Percentiles rank a stretch among this genome's conserved stretches.
These are phyloP conservation scores for Coniferiporia sulphurascens DNA, from an alignment of 1,284 basidiomycete genomes.

Conservation along the genomic window DNA sequence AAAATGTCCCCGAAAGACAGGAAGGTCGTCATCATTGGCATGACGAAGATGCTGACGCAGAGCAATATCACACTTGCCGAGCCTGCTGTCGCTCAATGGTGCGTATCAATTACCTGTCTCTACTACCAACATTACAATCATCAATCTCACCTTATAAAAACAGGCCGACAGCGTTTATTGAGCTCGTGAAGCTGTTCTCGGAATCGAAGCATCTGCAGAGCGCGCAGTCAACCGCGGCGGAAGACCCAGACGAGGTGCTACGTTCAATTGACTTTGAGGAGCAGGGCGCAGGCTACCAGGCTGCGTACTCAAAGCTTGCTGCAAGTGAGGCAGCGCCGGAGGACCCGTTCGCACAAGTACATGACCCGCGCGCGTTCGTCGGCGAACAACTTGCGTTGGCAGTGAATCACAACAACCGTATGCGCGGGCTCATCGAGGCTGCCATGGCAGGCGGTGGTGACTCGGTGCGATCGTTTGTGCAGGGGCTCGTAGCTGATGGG, in stretches of 20 bases:
- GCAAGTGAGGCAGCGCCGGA: constrained; percentile 58
- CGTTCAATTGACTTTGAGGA: constrained; percentile 88
- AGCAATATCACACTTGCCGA: constrained; percentile 63
- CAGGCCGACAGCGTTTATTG: constrained; percentile 68
- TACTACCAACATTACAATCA: background rate
- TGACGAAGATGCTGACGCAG: constrained; percentile 76
- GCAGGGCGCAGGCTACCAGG: constrained; percentile 87
- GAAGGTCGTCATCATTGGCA: constrained; percentile 81
- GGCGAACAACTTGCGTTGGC: constrained; percentile 39
- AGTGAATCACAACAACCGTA: constrained; percentile 17
- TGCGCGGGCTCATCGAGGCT: background rate
- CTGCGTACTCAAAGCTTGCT: constrained; percentile 86
- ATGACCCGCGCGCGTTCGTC: constrained; percentile 50
- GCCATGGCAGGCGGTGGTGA: background rate
- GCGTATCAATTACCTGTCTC: constrained; percentile 23
- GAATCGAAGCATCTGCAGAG: constrained; percentile 65
- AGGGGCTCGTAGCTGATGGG: constrained; percentile 36
- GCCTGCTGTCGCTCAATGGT: constrained; percentile 70
- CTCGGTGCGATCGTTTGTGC: constrained; percentile 25
- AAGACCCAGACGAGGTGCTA: constrained; percentile 59
- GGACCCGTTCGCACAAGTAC: constrained; percentile 60
- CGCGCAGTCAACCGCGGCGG: constrained; percentile 36
- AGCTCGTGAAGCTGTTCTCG: constrained; percentile 73
- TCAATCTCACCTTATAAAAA: background rate
- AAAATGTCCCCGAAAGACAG: constrained; percentile 80